Evolutionary conservation across 2,329 filamentous ascomycete species (phyloP).

Genomic region (Elsinoe fawcettii): DNA sequence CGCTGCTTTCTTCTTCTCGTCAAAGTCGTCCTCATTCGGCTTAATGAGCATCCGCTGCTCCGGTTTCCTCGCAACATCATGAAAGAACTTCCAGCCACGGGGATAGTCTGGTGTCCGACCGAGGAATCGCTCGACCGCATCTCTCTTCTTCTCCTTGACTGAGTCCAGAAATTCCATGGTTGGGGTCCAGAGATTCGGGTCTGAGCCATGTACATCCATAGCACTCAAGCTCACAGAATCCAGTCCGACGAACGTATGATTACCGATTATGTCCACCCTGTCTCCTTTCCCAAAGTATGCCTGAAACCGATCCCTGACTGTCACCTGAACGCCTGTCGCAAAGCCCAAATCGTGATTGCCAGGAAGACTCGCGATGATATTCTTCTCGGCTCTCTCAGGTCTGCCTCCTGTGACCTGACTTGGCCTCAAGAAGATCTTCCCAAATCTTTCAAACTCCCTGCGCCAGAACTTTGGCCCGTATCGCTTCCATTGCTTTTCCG

Average conservation of each 20-base stretch:
- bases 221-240: conserved; percentile 86
- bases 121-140: conserved; percentile 62
- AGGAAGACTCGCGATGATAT: conserved; percentile 75
- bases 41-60: conserved; percentile 27
- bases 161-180: conserved; percentile 66
- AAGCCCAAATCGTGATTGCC: conserved; percentile 96
- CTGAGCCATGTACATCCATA: conserved; percentile 47
- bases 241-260: conserved; percentile 89
- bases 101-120: conserved; percentile 43
- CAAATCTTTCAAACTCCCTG: conserved; percentile 76
- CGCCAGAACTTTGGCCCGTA: conserved; percentile 83
- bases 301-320: conserved; percentile 75
- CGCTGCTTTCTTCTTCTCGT: conserved; percentile 27
- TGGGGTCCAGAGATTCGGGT: conserved; percentile 65
- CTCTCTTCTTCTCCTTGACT: conserved; percentile 57
- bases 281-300: conserved; percentile 89
- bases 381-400: conserved; percentile 64
- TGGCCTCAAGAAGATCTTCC: conserved; percentile 64
- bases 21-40: conserved; percentile 20
- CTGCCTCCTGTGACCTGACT: conserved; percentile 45
- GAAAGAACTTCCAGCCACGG: conserved; percentile 8
- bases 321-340: conserved; percentile 70
- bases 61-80: conserved; percentile 30
- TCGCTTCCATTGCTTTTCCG: conserved; percentile 61
- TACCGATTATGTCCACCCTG: conserved; percentile 81